phyloP scores from a whole-genome alignment of 2,329 filamentous ascomycete genomes.

The Diplodia seriata region DNA sequence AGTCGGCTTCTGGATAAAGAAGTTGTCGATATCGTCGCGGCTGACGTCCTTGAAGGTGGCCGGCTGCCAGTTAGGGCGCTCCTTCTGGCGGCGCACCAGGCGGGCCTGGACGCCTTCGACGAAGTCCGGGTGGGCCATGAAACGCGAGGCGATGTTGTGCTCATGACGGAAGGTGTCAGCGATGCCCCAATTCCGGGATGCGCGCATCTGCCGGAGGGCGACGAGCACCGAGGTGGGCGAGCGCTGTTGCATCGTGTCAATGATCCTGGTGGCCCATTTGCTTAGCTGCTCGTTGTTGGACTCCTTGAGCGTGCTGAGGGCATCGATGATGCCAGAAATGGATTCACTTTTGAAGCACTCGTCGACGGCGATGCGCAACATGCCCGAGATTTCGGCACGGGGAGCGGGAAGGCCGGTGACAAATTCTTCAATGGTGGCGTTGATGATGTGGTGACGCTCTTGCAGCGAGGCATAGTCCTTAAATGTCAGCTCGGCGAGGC shows the following conservation, averaged over 20 bases:
- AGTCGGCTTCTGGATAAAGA: conserved; percentile 65
- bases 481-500: conserved; percentile 89
- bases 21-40: conserved; percentile 66
- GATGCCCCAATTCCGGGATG: conserved; percentile 79
- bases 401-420: conserved; percentile 78
- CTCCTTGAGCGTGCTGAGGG: conserved; percentile 62
- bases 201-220: conserved; percentile 79
- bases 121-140: conserved; percentile 94
- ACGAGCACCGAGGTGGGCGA: conserved; percentile 90
- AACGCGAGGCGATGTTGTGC: conserved; percentile 80
- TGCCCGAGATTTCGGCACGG: conserved; percentile 63
- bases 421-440: conserved; percentile 91
- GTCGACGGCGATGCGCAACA: conserved; percentile 81
- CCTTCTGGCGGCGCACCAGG: conserved; percentile 73
- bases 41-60: conserved; percentile 72
- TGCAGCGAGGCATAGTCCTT: conserved; percentile 72
- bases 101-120: conserved; percentile 86
- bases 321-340: conserved; percentile 72
- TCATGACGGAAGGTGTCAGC: conserved; percentile 84
- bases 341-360: conserved; percentile 61
- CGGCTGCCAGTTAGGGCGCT: conserved; percentile 77
- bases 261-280: conserved; percentile 80
- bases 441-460: conserved; percentile 74
- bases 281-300: conserved; percentile 56
- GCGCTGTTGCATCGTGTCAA: conserved; percentile 75